Conservation (phyloP, 768 basidiomycete genomes). For the Mycena filopes region DNA sequence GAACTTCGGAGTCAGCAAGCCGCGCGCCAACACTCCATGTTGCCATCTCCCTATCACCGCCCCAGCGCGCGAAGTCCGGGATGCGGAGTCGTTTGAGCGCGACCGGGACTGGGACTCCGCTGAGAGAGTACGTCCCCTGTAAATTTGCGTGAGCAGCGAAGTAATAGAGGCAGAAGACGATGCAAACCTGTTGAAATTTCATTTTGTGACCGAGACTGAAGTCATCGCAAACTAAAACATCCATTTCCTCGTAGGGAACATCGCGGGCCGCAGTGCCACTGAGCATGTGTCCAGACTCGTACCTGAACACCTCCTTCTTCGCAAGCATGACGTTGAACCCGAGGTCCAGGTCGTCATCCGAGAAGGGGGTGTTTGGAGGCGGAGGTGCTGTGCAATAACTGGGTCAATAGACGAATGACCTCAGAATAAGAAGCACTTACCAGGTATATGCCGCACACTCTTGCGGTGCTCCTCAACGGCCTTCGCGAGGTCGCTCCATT, state of each 20-base stretch:
- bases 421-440: background rate
- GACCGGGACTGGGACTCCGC: too few species aligned
- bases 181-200: background rate
- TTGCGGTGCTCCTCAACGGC: background rate
- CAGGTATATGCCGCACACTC: background rate
- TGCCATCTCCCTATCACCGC: background rate
- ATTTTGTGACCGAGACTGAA: background rate
- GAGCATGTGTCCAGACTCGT: background rate
- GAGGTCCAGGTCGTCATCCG: background rate
- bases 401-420: background rate
- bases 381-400: background rate
- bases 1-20: background rate
- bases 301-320: background rate
- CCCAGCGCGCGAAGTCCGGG: too few species aligned
- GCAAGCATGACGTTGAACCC: background rate
- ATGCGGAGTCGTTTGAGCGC: too few species aligned
- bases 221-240: background rate
- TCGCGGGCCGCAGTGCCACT: background rate
- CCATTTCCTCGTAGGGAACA: background rate
- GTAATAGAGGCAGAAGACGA: background rate
- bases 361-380: background rate
- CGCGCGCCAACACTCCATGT: background rate
- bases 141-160: too few species aligned
- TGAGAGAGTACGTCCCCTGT: too few species aligned
- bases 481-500: background rate